These are phyloP conservation scores for Globisporangium lucens DNA, from an alignment of 352 stramenopile genomes.

Conservation along the genomic window DNA sequence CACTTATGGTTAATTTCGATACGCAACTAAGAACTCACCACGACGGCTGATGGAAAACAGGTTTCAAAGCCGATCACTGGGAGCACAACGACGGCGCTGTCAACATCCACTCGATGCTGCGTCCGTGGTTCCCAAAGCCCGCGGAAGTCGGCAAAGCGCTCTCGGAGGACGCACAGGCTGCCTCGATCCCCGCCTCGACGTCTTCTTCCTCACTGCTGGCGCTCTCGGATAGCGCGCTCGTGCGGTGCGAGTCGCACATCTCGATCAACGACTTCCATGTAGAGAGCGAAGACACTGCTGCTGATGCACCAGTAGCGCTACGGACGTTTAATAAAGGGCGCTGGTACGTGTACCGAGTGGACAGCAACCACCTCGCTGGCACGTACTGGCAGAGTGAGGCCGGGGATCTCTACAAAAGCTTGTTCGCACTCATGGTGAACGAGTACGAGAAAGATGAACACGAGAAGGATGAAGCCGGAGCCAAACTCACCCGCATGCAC, in stretches of 20 bases:
- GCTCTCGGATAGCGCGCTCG: slow-evolving; percentile 18
- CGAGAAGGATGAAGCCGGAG: neutral
- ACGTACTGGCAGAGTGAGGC: slow-evolving; percentile 70
- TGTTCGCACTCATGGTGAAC: slow-evolving; percentile 63
- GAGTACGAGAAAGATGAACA: slow-evolving; percentile 47
- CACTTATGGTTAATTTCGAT: neutral
- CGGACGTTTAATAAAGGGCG: slow-evolving; percentile 49
- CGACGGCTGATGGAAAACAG: slow-evolving; percentile 8
- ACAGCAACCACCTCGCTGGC: slow-evolving; percentile 70
- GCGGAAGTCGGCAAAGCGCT: slow-evolving; percentile 29
- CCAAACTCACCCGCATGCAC: neutral
- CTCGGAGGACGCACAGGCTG: slow-evolving; percentile 20
- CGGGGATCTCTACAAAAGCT: slow-evolving; percentile 56
- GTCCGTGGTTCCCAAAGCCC: slow-evolving; percentile 59
- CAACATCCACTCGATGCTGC: slow-evolving; percentile 71
- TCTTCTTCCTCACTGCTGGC: slow-evolving; percentile 36
- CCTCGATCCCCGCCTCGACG: slow-evolving; percentile 34
- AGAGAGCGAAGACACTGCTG: slow-evolving; percentile 23
- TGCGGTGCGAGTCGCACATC: slow-evolving; percentile 63
- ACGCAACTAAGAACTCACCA: neutral
- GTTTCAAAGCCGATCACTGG: slow-evolving; percentile 58
- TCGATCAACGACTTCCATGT: slow-evolving; percentile 64
- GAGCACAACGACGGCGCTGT: slow-evolving; percentile 73
- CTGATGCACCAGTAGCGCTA: slow-evolving; percentile 20
- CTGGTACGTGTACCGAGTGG: slow-evolving; percentile 80